Evolutionary conservation across 148 eudicot species (phyloP).

Genomic region (Pharnaceum exiguum): DNA sequence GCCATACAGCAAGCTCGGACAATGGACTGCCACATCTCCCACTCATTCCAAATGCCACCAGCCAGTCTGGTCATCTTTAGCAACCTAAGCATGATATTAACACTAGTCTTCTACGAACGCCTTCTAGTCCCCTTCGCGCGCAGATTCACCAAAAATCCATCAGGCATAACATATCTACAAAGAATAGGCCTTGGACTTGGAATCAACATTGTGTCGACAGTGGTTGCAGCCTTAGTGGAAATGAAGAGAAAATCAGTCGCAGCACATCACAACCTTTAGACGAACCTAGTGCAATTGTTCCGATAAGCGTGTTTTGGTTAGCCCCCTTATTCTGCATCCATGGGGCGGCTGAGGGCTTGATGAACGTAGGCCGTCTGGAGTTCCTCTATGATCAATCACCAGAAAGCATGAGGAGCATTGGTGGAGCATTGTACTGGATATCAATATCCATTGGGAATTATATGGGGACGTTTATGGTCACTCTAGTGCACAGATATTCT

Average conservation of each 20-base stretch:
- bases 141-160: conserved; percentile 46
- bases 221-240: conserved; percentile 58
- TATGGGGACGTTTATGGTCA: conserved; percentile 45
- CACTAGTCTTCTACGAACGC: conserved; percentile 55
- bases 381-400: conserved; percentile 73
- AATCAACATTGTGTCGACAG: conserved; percentile 50
- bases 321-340: conserved; percentile 55
- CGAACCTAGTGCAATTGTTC: conserved; percentile 23
- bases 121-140: conserved; percentile 43
- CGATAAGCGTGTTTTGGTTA: conserved; percentile 59
- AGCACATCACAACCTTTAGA: conserved; percentile 21
- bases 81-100: conserved; percentile 43
- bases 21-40: conserved; percentile 58
- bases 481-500: conserved; percentile 39
- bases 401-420: conserved; percentile 70
- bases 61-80: conserved; percentile 66
- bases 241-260: conserved; percentile 41
- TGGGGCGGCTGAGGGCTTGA: conserved; percentile 68
- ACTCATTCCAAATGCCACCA: conserved; percentile 51
- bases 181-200: conserved; percentile 64
- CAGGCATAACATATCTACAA: conserved; percentile 60
- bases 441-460: conserved; percentile 53
- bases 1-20: conserved; percentile 64
- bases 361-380: conserved; percentile 67
- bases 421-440: conserved; percentile 47